These are phyloP conservation scores for Serpula lacrymans DNA, from an alignment of 768 basidiomycete species.

Conservation along the genomic window DNA sequence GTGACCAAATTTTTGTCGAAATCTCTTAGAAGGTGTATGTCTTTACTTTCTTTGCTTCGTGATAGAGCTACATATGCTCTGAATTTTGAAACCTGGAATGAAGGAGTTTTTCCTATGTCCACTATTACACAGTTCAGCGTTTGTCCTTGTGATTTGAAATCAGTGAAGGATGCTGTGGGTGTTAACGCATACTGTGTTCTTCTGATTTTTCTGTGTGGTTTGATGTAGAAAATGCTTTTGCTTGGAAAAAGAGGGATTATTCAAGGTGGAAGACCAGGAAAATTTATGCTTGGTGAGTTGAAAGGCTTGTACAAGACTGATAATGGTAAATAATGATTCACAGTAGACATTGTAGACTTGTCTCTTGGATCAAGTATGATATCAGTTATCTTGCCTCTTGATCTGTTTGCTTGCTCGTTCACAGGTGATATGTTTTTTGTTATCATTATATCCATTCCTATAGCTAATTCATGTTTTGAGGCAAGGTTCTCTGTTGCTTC, in stretches of 20 bases:
- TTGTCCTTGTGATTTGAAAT: conserved; percentile 40
- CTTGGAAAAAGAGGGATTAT: conserved; percentile 18
- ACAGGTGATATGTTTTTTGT: conserved; percentile 34
- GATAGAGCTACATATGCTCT: conserved; percentile 34
- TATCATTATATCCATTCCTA: conserved; percentile 39
- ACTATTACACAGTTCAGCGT: conserved; percentile 32
- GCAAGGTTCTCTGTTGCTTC: too few relatives aligned
- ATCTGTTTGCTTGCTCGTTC: conserved; percentile 38
- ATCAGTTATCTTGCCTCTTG: conserved; percentile 29
- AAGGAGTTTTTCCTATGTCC: conserved; percentile 30
- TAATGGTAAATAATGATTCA: conserved; percentile 29
- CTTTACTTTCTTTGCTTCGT: conserved; percentile 23
- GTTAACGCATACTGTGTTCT: conserved; percentile 30
- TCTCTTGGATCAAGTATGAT: conserved; percentile 34
- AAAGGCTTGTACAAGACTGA: conserved; percentile 30
- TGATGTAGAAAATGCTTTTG: conserved; percentile 6
- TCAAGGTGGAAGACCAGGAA: conserved; percentile 24
- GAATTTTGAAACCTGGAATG: conserved; percentile 23
- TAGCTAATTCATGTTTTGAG: conserved; percentile 22
- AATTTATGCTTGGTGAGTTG: conserved; percentile 8
- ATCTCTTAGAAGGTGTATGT: conserved; percentile 28
- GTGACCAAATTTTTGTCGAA: conserved; percentile 26
- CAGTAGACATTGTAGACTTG: conserved; percentile 12
- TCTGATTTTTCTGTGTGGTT: conserved; percentile 6
- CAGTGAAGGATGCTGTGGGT: conserved; percentile 37